Evolutionary conservation across 169 alveolate species (phyloP), one percentile per base, ranked within the genome.

Genomic region (Cryptosporidium canis): DNA sequence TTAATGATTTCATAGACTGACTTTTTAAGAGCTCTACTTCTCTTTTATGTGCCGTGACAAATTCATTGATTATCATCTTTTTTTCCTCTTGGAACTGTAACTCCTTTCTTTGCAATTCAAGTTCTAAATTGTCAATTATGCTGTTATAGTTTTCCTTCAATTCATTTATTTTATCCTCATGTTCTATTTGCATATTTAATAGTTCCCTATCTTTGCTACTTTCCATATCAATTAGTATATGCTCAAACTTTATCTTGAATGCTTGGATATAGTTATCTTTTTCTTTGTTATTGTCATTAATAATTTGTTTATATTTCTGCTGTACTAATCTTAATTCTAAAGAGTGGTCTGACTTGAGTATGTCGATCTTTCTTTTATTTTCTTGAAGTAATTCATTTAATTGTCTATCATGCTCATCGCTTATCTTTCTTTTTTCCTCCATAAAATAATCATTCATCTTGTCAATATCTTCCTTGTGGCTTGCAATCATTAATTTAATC

Each of bases 391-490:
- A 27, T 31, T 77, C 87, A 39, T 77, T 77, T 18, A 77, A 27
- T 58, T 77, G 87, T 61, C 61, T 77, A 55, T 77, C 87, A 41
- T 77, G 87, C 11, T 18, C 55, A n/a, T 77, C 87, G 33, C 35
- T 58, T 39, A 77, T 77, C 51, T 77, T 77, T 33, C 64, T 61
- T 27, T 77, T 77, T 55, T 77, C 87, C 41, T 77, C 72, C 2
- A 77, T 77, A 58, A 77, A 77, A 44, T 77, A 77, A 24, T 77
- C 87, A 29, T 77, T 77, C 87, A 77, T 77, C 18, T 77, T 77
- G 53, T 77, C 87, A 18, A 77, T 77, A 27, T 77, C 70, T 48
- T 77, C 87, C 41, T 77, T 77, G n/a, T 77, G 87, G 61, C 87
- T 77, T 61, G 72, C 14, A 14, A 77, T 27, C 71, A 77, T 77